Conservation (phyloP, 73 alveolate genomes). For the Paramecium pentaurelia region DNA sequence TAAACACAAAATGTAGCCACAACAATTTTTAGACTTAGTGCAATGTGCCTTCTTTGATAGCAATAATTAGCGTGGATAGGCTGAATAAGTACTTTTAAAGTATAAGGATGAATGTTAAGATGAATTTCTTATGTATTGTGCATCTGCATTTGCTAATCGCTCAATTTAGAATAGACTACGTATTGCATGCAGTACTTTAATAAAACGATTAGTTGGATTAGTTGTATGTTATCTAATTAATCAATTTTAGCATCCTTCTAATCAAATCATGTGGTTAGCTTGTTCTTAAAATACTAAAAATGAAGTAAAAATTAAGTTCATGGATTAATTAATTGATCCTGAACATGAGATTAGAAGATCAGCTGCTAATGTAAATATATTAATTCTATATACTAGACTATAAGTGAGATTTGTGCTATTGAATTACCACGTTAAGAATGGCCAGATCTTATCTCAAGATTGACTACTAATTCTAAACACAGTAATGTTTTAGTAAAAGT, state of each 20-base stretch:
- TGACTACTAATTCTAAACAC: background rate
- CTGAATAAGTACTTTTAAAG: background rate
- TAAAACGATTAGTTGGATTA: background rate
- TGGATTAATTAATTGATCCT: background rate
- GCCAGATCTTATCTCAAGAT: conserved; percentile 21
- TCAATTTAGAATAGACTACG: background rate
- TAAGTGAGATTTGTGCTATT: conserved; percentile 36
- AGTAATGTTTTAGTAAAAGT: background rate
- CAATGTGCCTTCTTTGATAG: background rate
- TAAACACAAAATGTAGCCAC: conserved; percentile 18
- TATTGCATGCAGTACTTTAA: background rate
- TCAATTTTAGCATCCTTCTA: background rate
- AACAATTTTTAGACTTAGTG: background rate
- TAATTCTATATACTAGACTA: background rate
- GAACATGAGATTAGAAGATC: conserved; percentile 32
- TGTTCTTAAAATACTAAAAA: background rate
- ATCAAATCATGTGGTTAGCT: background rate
- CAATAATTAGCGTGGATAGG: background rate
- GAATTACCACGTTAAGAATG: conserved; percentile 23
- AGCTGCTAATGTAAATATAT: conserved; percentile 28
- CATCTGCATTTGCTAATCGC: conserved; percentile 23
- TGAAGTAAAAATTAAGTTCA: background rate
- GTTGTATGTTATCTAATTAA: background rate
- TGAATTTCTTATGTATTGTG: background rate
- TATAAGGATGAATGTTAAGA: background rate